Percentiles rank a stretch among this genome's conserved stretches.
These are phyloP conservation scores for Rhizophagus sp. DNA, from an alignment of 192 early-diverging fungal species.

Conservation along the genomic window DNA sequence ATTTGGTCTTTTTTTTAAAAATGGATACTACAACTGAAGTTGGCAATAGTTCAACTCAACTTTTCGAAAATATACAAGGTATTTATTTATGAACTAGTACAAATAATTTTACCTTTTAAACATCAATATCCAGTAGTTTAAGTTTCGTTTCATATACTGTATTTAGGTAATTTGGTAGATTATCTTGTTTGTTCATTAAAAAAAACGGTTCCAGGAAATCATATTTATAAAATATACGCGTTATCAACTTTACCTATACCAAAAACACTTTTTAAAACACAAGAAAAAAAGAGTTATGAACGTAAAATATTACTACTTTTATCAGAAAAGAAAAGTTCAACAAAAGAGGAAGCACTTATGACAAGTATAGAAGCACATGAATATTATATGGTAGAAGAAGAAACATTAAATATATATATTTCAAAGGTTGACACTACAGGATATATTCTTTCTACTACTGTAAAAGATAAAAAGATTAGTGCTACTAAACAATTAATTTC, in stretches of 20 bases:
- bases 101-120: not conserved
- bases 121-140: no score
- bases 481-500: slow-evolving; percentile 16
- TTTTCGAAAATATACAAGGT: not conserved
- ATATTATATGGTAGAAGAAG: slow-evolving; percentile 3
- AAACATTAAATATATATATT: slow-evolving; percentile 17
- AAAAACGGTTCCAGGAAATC: not conserved
- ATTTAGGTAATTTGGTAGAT: not conserved
- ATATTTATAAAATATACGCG: not conserved
- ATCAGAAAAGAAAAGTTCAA: not conserved
- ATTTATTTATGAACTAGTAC: not conserved
- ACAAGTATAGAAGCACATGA: slow-evolving; percentile 25
- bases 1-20: not conserved
- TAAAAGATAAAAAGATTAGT: not conserved
- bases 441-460: no score
- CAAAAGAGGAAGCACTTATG: slow-evolving; percentile 5
- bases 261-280: not conserved
- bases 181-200: not conserved
- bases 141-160: no score
- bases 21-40: not conserved
- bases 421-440: slow-evolving; percentile 32
- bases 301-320: not conserved
- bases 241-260: not conserved
- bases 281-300: not conserved
- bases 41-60: not conserved